These are phyloP conservation scores for Nissolia schottii DNA, from an alignment of 306 rosid species.

Conservation along the genomic window DNA sequence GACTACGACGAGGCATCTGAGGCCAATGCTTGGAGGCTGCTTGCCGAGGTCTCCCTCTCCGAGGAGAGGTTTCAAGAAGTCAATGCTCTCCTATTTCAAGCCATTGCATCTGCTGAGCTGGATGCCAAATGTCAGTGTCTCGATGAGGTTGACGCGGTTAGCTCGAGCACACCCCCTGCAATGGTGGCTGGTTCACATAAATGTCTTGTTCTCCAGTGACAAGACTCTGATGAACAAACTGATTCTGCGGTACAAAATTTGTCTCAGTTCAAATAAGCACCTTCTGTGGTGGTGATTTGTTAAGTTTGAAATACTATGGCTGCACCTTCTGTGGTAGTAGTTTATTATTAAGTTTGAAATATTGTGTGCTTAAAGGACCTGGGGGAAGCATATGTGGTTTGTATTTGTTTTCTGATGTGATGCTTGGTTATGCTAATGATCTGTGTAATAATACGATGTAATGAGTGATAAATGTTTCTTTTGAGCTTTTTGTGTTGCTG, in stretches of 20 bases:
- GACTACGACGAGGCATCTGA: conserved; percentile 90
- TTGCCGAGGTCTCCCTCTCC: conserved; percentile 89
- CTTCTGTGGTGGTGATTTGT: neutral
- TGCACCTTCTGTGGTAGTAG: no score
- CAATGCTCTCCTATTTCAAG: conserved; percentile 64
- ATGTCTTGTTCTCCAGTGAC: conserved; percentile 67
- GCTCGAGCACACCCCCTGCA: conserved; percentile 25
- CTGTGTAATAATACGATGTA: neutral
- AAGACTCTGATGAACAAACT: conserved; percentile 13
- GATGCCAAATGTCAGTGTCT: conserved; percentile 5
- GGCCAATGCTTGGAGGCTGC: conserved; percentile 91
- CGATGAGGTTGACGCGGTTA: conserved; percentile 35
- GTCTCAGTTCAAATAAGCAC: neutral
- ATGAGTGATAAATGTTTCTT: no score
- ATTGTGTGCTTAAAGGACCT: neutral
- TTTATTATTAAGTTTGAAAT: conserved; percentile 17
- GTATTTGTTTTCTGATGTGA: neutral
- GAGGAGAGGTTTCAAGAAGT: conserved; percentile 90
- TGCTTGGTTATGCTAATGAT: neutral
- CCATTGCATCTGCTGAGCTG: conserved; percentile 36
- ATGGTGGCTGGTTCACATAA: conserved; percentile 49
- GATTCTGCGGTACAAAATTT: neutral
- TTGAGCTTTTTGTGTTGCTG: no score
- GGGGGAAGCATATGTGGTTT: neutral
- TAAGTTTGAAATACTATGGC: conserved; percentile 1